A percentile compares a stretch with the other conserved stretches of the same genome.
phyloP scores from a whole-genome alignment of 2,329 filamentous ascomycete genomes.

The Hymenoscyphus repandus region DNA sequence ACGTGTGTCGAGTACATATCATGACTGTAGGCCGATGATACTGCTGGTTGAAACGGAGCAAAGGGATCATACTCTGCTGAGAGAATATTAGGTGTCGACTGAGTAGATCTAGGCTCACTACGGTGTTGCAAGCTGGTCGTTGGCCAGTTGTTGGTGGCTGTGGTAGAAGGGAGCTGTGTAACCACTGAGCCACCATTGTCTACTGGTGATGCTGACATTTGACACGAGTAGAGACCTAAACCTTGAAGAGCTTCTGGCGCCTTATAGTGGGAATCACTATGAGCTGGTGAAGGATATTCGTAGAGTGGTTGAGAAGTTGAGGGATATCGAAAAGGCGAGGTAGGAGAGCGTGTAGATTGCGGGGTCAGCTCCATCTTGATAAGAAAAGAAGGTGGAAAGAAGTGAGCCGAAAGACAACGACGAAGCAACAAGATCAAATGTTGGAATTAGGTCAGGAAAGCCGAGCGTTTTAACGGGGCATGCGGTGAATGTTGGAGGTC shows the following conservation, averaged over 20 bases:
- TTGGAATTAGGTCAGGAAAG: conserved; percentile 5
- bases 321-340: conserved; percentile 27
- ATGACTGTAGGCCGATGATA: conserved; percentile 40
- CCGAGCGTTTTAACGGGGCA: conserved; percentile 10
- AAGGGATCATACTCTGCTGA: conserved; percentile 49
- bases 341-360: conserved; percentile 28
- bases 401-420: neutral
- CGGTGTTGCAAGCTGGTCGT: conserved; percentile 22
- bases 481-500: conserved; percentile 2
- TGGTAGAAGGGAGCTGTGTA: conserved; percentile 19
- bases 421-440: conserved; percentile 1
- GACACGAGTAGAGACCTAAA: conserved; percentile 28
- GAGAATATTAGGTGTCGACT: conserved; percentile 38
- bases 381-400: conserved; percentile 11
- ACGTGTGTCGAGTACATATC: conserved; percentile 41
- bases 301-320: conserved; percentile 28
- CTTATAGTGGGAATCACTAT: conserved; percentile 28
- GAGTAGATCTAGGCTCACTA: conserved; percentile 23
- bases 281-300: conserved; percentile 32
- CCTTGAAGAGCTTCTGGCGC: conserved; percentile 27
- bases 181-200: conserved; percentile 19
- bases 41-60: conserved; percentile 39
- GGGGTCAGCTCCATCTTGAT: conserved; percentile 31
- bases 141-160: conserved; percentile 25
- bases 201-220: conserved; percentile 25